Conservation (phyloP, 305 asterid genomes). For the Solanum aculeatissimum region DNA sequence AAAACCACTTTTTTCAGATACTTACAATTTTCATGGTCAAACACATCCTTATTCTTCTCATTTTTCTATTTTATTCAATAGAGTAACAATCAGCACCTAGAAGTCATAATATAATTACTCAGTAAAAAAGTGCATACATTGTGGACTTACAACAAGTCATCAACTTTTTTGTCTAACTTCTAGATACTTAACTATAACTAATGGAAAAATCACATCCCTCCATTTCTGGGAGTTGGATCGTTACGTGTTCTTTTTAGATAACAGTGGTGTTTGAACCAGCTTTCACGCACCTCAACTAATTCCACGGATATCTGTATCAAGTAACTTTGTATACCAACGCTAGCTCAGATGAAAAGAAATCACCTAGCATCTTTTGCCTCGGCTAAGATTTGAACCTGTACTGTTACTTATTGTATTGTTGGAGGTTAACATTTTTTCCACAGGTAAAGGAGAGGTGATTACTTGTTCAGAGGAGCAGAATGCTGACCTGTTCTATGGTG, state of each 20-base stretch:
- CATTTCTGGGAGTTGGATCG: neutral
- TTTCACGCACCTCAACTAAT: no score
- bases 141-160: conserved; percentile 1
- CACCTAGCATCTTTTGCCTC: no score
- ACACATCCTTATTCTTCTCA: neutral
- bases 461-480: conserved; percentile 69
- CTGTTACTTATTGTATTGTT: neutral
- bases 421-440: neutral
- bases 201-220: neutral
- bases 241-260: neutral
- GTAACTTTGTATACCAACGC: no score
- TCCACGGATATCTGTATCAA: no score
- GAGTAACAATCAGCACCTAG: neutral
- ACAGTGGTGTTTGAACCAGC: no score
- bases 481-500: conserved; percentile 66
- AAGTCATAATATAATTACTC: neutral
- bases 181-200: neutral
- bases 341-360: no score
- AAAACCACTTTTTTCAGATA: neutral
- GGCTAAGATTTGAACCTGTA: no score
- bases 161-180: neutral
- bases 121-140: neutral
- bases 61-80: neutral
- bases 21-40: neutral
- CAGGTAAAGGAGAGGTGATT: conserved; percentile 74